These are phyloP conservation scores for Anthoceros angustus DNA, from an alignment of 225 moss, liverwort and hornwort species.

Conservation along the genomic window DNA sequence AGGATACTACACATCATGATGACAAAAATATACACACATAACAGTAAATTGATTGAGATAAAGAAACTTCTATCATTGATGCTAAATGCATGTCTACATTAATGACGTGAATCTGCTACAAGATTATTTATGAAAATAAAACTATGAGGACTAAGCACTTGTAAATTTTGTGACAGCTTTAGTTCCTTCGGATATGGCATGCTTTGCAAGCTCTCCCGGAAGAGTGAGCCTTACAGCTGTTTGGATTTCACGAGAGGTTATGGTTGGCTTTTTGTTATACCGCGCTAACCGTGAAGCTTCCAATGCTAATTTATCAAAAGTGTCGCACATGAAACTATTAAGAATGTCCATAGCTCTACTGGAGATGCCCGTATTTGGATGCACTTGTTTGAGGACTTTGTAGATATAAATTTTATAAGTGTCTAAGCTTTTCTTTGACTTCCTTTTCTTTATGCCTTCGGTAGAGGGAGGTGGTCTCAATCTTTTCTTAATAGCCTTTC, in stretches of 20 bases:
- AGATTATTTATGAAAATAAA: background rate
- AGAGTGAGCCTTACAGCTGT: slow-evolving; percentile 2
- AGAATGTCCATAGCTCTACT: background rate
- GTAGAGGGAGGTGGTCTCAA: background rate
- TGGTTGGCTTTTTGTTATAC: slow-evolving; percentile 2
- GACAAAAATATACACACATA: too few species aligned
- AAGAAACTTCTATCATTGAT: too few species aligned
- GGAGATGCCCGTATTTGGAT: slow-evolving; percentile 1
- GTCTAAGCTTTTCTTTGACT: background rate
- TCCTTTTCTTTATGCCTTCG: background rate
- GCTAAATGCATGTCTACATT: too few species aligned
- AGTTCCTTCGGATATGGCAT: background rate
- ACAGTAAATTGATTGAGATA: too few species aligned
- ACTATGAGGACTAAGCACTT: background rate
- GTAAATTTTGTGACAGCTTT: slow-evolving; percentile 5
- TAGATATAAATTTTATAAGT: background rate
- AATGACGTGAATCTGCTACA: too few species aligned
- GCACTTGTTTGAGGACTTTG: slow-evolving; percentile 3
- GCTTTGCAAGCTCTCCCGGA: slow-evolving; percentile 2
- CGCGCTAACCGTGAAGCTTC: background rate
- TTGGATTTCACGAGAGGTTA: background rate
- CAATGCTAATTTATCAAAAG: background rate
- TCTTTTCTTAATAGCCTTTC: background rate
- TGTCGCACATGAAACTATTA: background rate
- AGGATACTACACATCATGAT: too few species aligned